A percentile compares a stretch with the other conserved stretches of the same genome.
Conservation (phyloP, 495 filamentous ascomycete species). For the Ascodesmis nigricans region DNA sequence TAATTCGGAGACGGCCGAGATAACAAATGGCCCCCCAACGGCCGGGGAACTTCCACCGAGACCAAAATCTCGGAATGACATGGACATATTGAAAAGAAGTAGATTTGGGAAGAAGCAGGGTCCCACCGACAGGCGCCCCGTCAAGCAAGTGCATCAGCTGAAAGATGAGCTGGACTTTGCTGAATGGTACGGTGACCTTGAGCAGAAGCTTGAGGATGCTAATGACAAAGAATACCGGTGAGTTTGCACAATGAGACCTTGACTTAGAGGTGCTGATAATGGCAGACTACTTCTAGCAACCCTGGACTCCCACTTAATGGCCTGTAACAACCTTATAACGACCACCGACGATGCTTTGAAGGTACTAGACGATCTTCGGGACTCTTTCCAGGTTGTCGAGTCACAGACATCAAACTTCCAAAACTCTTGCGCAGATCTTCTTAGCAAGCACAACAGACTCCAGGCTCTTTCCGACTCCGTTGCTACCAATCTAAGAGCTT, state of each 20-base stretch:
- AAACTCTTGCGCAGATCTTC: slow-evolving; percentile 66
- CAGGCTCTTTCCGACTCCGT: slow-evolving; percentile 58
- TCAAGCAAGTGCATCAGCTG: slow-evolving; percentile 10
- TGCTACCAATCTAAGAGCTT: slow-evolving; percentile 69
- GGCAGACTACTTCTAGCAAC: slow-evolving; percentile 19
- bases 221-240: slow-evolving; percentile 74
- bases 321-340: slow-evolving; percentile 50
- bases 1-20: slow-evolving; percentile 23
- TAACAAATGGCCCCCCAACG: slow-evolving; percentile 16
- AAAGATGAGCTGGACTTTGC: slow-evolving; percentile 37
- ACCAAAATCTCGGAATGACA: slow-evolving; percentile 25
- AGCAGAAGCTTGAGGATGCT: slow-evolving; percentile 46
- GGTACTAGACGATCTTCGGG: slow-evolving; percentile 50
- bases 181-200: slow-evolving; percentile 38
- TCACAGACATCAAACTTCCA: slow-evolving; percentile 77
- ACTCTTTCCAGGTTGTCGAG: slow-evolving; percentile 69
- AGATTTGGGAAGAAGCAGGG: slow-evolving; percentile 18
- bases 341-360: slow-evolving; percentile 52
- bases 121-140: background rate
- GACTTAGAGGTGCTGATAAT: slow-evolving; percentile 2
- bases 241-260: background rate
- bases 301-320: slow-evolving; percentile 53
- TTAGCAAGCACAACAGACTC: slow-evolving; percentile 56
- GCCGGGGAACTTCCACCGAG: slow-evolving; percentile 10
- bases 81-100: slow-evolving; percentile 25